Conservation (phyloP, 352 stramenopile species). For the Pythium chondricola region DNA sequence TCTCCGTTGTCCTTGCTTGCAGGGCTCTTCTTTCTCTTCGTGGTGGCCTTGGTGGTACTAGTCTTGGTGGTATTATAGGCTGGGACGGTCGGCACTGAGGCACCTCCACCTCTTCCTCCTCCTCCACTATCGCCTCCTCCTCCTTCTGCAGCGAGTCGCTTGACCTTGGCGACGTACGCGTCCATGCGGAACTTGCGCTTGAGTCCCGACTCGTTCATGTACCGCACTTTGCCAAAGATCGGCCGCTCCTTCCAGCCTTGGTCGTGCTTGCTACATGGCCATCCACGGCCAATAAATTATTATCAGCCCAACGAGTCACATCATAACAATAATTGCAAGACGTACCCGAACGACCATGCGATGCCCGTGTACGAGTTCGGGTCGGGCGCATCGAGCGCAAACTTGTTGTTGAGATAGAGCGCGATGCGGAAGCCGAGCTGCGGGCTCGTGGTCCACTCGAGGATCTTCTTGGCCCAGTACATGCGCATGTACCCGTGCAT, state of each 20-base stretch:
- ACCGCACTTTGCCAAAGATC: conserved; percentile 99
- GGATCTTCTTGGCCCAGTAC: conserved; percentile 99
- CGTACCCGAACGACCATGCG: conserved; percentile 71
- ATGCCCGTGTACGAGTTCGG: conserved; percentile 91
- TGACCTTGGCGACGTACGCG: conserved; percentile 62
- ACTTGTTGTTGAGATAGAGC: conserved; percentile 98
- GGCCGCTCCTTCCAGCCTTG: conserved; percentile 94
- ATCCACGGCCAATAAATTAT: not conserved
- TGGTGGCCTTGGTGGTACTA: not conserved
- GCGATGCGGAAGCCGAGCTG: conserved; percentile 88
- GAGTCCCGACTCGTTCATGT: conserved; percentile 98
- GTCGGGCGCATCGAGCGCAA: conserved; percentile 95
- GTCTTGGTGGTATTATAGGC: conserved; percentile 1
- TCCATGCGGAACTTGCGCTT: conserved; percentile 98
- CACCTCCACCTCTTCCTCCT: no score
- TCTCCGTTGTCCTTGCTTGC: not conserved
- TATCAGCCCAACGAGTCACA: not conserved
- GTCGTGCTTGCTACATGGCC: conserved; percentile 97
- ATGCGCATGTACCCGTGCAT: conserved; percentile 94
- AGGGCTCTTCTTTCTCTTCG: not conserved
- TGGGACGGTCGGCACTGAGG: no score
- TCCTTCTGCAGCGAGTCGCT: conserved; percentile 18
- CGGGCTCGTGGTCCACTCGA: conserved; percentile 95
- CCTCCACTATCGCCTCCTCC: not conserved
- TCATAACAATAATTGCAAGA: not conserved